These are phyloP conservation scores for Fusarium sublunatum DNA, from an alignment of 2,329 filamentous ascomycete species.

Conservation along the genomic window DNA sequence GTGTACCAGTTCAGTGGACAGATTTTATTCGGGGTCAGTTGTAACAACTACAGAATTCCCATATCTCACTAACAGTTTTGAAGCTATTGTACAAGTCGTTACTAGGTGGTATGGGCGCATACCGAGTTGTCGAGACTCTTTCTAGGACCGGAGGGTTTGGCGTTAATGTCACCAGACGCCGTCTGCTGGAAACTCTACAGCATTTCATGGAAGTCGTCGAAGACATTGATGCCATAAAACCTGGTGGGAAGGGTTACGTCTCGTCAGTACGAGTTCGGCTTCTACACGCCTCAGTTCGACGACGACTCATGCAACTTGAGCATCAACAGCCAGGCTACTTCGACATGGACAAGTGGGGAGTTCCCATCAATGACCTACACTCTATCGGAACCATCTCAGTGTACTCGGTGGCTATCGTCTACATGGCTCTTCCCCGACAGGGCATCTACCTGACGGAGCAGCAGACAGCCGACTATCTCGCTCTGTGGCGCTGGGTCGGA, in stretches of 20 bases:
- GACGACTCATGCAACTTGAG: conserved; percentile 69
- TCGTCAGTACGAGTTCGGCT: conserved; percentile 73
- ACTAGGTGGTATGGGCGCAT: conserved; percentile 78
- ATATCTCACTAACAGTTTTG: conserved; percentile 11
- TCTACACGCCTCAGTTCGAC: conserved; percentile 72
- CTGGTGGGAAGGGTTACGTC: conserved; percentile 69
- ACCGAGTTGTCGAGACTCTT: conserved; percentile 78
- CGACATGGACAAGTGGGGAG: conserved; percentile 65
- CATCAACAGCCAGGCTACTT: conserved; percentile 68
- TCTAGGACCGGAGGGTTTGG: conserved; percentile 80
- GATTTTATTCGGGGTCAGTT: conserved; percentile 66
- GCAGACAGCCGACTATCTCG: conserved; percentile 76
- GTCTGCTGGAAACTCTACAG: conserved; percentile 77
- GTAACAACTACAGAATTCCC: not conserved
- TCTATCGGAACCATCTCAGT: conserved; percentile 76
- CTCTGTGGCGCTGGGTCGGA: conserved; percentile 80
- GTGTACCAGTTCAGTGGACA: conserved; percentile 81
- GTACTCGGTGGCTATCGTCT: conserved; percentile 76
- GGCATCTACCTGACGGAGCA: conserved; percentile 72
- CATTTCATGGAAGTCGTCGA: conserved; percentile 78
- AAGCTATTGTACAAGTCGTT: conserved; percentile 72
- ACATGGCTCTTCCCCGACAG: conserved; percentile 76
- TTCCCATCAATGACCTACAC: conserved; percentile 81
- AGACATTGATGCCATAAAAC: conserved; percentile 72
- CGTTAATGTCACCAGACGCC: conserved; percentile 71